These are phyloP conservation scores for Antitrichia curtipendula DNA, from an alignment of 225 moss, liverwort and hornwort genomes.

Conservation along the genomic window DNA sequence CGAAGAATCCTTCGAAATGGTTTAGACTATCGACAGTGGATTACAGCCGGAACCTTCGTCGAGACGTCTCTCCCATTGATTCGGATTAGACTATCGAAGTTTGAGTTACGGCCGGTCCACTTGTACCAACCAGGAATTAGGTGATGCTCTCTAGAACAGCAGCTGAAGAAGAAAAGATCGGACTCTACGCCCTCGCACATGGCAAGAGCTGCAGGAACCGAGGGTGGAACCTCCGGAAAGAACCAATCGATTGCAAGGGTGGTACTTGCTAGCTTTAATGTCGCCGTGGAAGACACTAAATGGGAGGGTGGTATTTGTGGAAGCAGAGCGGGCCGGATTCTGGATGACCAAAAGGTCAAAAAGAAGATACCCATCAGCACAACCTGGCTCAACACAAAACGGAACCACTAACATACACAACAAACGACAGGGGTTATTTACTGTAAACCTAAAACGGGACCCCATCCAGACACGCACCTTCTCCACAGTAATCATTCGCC, in stretches of 20 bases:
- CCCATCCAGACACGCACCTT: constrained; percentile 59
- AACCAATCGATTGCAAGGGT: constrained; percentile 69
- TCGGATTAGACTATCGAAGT: constrained; percentile 62
- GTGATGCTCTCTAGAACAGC: constrained; percentile 64
- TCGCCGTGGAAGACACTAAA: constrained; percentile 77
- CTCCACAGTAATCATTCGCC: constrained; percentile 93
- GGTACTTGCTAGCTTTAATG: constrained; percentile 69
- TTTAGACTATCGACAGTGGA: constrained; percentile 66
- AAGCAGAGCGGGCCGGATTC: constrained; percentile 85
- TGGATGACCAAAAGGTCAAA: constrained; percentile 99
- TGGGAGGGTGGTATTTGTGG: constrained; percentile 65
- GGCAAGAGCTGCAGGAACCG: constrained; percentile 61
- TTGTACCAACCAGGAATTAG: constrained; percentile 25
- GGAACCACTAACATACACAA: constrained; percentile 36
- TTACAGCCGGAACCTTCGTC: constrained; percentile 57
- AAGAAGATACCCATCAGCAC: constrained; percentile 83
- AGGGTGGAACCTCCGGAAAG: constrained; percentile 63
- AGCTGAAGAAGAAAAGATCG: constrained; percentile 61
- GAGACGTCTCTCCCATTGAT: constrained; percentile 57
- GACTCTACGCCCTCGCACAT: constrained; percentile 56
- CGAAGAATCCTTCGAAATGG: constrained; percentile 52
- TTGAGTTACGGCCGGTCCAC: constrained; percentile 40
- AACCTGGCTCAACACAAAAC: constrained; percentile 50
- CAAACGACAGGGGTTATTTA: constrained; percentile 22
- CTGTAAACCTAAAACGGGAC: constrained; percentile 13